Evolutionary conservation across 139 green algal species (phyloP), one percentile per base, ranked within the genome.

Genomic region (Tetradesmus obliquus): DNA sequence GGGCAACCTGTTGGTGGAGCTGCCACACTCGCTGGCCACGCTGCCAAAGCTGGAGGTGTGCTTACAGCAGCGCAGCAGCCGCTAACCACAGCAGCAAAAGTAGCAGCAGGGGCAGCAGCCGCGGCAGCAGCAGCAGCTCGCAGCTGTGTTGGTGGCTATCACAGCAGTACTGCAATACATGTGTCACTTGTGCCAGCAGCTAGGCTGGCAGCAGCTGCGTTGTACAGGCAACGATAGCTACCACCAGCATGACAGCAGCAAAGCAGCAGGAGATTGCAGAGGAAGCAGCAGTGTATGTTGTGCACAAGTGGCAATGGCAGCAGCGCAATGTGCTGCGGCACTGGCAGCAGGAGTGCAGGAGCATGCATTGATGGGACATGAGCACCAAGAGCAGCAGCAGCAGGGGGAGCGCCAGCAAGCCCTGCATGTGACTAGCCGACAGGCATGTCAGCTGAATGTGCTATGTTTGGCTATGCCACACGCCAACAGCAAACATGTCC

Each of bases 1-100:
- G n/a, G 94, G 94, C 51, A 99, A 99, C 88, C 83, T 93, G 82
- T 90, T 99, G 24, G 90, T 55, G 4, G 82, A 92, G 12, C 84
- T 99, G 62, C 94, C 95, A 0, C 93, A 97, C 17, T 91, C 90
- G 10, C 72, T 99, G 12, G 91, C 82, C 2, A 20, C 51, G 5
- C 92, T 98, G 86, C 91, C 92, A 7, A 94, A 93, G 32, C 93
- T 99, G 45, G 93, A 96, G 88, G 92, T 95, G 83, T 4, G 85
- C 0, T 81, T 6, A 24, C 15, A 60, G 51, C 45, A 58, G 54
- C 54, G 32, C 79, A 84, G 8, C 79, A 85, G 45, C 12, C 9
- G 80, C 80, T n/a, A 22, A 22, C 32, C 4, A 3, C 72, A 81
- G 17, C 72, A 81, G 72, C 72, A 71, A 71, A 10, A 20, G 60